Evolutionary conservation across 805 yeast genomes (phyloP).

Genomic region (Candida dendrica): DNA sequence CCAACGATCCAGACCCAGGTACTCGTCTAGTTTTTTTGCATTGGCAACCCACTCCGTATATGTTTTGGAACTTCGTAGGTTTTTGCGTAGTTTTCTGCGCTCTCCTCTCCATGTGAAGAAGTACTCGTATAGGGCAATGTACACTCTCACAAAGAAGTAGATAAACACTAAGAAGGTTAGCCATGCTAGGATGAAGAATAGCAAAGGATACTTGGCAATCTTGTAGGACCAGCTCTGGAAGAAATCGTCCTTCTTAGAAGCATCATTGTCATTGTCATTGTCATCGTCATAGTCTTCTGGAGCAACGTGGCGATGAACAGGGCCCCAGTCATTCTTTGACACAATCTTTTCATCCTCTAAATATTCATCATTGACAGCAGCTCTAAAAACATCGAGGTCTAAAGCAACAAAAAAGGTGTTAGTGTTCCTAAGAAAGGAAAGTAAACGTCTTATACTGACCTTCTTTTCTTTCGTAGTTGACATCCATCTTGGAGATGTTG

Average conservation of each 20-base stretch:
- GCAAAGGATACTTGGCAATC: slow-evolving; percentile 60
- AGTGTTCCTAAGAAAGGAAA: no score
- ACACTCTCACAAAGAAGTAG: slow-evolving; percentile 47
- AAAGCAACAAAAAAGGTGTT: no score
- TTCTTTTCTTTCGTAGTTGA: slow-evolving; percentile 25
- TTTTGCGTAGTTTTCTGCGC: slow-evolving; percentile 39
- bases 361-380: slow-evolving; percentile 27
- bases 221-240: slow-evolving; percentile 34
- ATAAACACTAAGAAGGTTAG: slow-evolving; percentile 37
- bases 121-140: slow-evolving; percentile 58
- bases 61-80: slow-evolving; percentile 39
- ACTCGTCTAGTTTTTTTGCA: slow-evolving; percentile 51
- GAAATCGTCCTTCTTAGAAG: slow-evolving; percentile 15
- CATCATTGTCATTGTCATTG: no score
- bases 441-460: slow-evolving; percentile 22
- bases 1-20: slow-evolving; percentile 60
- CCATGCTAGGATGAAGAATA: slow-evolving; percentile 49
- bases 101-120: slow-evolving; percentile 55
- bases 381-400: slow-evolving; percentile 30
- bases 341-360: slow-evolving; percentile 26
- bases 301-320: slow-evolving; percentile 24
- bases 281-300: neutral
- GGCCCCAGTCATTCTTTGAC: slow-evolving; percentile 42
- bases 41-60: slow-evolving; percentile 58
- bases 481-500: slow-evolving; percentile 5